Conservation (phyloP, 2,329 filamentous ascomycete species). For the Fusarium marasasianum region DNA sequence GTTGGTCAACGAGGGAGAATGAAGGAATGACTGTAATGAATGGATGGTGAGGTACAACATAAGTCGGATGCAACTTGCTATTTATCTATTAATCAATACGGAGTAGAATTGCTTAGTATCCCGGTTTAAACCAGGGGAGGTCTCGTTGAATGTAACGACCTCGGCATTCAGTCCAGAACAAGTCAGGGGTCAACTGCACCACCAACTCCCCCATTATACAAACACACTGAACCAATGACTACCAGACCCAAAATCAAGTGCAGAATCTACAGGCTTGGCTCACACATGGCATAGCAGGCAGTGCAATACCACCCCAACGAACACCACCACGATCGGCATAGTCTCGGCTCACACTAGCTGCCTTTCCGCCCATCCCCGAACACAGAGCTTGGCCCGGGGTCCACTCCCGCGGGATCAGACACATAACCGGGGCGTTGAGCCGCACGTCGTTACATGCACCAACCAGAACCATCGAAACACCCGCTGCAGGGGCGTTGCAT, state of each 20-base stretch:
- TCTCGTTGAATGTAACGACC: neutral
- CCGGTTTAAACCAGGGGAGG: neutral
- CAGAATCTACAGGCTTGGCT: neutral
- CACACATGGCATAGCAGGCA: neutral
- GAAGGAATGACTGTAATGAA: neutral
- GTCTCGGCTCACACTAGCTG: constrained; percentile 4
- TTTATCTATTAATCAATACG: neutral
- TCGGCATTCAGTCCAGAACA: neutral
- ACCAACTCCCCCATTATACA: neutral
- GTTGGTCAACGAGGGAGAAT: neutral
- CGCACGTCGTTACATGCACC: constrained; percentile 9
- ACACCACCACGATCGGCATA: neutral
- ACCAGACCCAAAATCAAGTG: neutral
- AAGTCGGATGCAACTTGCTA: neutral
- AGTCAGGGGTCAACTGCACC: neutral
- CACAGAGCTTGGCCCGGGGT: neutral
- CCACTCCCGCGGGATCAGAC: neutral
- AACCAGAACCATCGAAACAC: neutral
- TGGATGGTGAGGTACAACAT: neutral
- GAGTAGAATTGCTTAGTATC: neutral
- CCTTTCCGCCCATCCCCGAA: neutral
- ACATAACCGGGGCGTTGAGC: neutral
- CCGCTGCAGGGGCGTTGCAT: constrained; percentile 13
- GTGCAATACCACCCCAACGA: neutral
- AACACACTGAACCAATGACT: neutral